Base-by-base conservation (phyloP, 2,329 filamentous ascomycete genomes). In the Chaetomiaceae sp. region DNA sequence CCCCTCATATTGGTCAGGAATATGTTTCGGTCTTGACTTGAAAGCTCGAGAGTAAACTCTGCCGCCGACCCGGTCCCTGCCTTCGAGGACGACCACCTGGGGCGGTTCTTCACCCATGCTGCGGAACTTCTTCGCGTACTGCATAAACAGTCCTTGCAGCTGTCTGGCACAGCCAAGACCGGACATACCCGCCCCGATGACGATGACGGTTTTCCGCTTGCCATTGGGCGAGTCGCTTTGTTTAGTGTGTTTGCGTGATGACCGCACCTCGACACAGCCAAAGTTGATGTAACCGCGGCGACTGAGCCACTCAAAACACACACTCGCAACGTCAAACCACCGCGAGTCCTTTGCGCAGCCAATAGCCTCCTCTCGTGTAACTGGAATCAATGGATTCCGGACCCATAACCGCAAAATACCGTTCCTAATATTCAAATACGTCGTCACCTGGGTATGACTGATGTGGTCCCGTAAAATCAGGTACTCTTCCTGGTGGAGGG, bases 211-310 rank as follows among this genome's bases (percentile, higher is more conserved):
- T 66, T 85, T 90, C 59, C 81, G 78, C 61, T 77, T 80, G 40
- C 68, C 30, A 6, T 36, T 25, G n/a, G 37, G 49, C 11, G 55
- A 37, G 58, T 73, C 68, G 65, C 72, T 73, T 66, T 60, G 48
- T 32, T 43, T 75, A 59, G 61, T 65, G 66, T 66, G 76, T 64
- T 65, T 72, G 65, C 66, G 70, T 20, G 69, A 74, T 41, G 71
- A 67, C 32, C 81, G 80, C n/a, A 90, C 73, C 64, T 90, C 82
- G 2, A 94, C 80, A 67, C 94, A 97, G 14, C 95, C 94, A 67
- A 90, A 96, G 69, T 99, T 99, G 73, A 99, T 95, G 68, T 95
- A 96, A 18, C 94, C 94, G 59, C 87, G 84, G 55, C 92, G 85
- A 51, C 91, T 77, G 16, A 99, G 80, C 92, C 92, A 99, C 68